Evolutionary conservation across 176 grass and related monocot genomes (phyloP).

Genomic region (Oryza punctata): DNA sequence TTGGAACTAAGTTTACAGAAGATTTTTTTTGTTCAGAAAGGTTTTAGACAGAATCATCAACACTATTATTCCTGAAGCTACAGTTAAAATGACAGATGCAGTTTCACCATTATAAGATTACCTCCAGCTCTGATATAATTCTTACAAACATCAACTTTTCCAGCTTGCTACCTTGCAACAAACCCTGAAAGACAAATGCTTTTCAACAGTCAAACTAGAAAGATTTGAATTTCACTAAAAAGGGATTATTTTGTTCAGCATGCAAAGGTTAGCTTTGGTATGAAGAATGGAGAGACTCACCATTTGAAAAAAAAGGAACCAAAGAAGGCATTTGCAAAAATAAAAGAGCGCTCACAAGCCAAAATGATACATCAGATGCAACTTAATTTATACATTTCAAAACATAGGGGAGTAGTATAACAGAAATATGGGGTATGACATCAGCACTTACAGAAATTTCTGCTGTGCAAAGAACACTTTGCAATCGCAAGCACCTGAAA

Average conservation of each 20-base stretch:
- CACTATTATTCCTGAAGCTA: constrained; percentile 8
- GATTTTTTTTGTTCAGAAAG: background rate
- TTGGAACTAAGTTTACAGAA: constrained; percentile 31
- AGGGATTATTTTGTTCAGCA: background rate
- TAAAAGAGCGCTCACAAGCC: background rate
- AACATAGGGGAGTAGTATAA: background rate
- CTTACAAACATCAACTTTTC: constrained; percentile 64
- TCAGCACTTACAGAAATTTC: constrained; percentile 70
- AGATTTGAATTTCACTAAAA: background rate
- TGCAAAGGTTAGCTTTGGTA: background rate
- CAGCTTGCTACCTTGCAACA: constrained; percentile 56
- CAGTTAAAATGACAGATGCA: background rate
- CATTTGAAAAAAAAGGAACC: constrained; percentile 24
- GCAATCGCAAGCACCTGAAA: constrained; percentile 56
- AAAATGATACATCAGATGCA: background rate
- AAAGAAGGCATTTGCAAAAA: background rate
- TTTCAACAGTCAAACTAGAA: constrained; percentile 36
- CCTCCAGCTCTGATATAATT: constrained; percentile 69
- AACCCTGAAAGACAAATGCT: constrained; percentile 46
- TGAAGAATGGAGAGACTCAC: background rate
- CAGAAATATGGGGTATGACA: background rate
- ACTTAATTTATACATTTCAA: constrained; percentile 5
- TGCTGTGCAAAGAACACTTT: constrained; percentile 63
- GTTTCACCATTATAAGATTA: constrained; percentile 35
- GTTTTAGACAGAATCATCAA: background rate